Evolutionary conservation across 495 filamentous ascomycete species (phyloP).

Genomic region (Zalerion maritima): DNA sequence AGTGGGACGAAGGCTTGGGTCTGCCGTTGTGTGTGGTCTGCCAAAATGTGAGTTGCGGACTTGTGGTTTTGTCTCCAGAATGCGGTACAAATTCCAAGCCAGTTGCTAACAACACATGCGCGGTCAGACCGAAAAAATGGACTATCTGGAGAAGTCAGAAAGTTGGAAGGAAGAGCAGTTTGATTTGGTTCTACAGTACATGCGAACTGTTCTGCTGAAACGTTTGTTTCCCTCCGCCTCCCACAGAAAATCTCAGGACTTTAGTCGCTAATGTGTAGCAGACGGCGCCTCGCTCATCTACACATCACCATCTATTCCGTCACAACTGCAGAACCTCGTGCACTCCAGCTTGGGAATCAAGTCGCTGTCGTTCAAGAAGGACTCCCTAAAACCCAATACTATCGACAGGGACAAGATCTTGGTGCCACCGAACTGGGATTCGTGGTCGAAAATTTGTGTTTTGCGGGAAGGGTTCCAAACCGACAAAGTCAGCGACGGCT

Average conservation of each 20-base stretch:
- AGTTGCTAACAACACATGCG: constrained; percentile 1
- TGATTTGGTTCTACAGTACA: constrained; percentile 76
- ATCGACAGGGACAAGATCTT: constrained; percentile 92
- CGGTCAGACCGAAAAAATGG: constrained; percentile 71
- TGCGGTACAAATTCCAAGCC: background rate
- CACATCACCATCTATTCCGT: constrained; percentile 65
- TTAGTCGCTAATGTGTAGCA: constrained; percentile 19
- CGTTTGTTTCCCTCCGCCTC: constrained; percentile 36
- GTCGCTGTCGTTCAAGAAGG: constrained; percentile 69
- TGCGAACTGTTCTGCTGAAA: constrained; percentile 73
- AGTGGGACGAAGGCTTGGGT: constrained; percentile 87
- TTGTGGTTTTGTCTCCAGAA: background rate
- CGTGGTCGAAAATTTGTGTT: constrained; percentile 93
- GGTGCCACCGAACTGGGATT: constrained; percentile 94
- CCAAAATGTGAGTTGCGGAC: constrained; percentile 54
- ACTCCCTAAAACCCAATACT: constrained; percentile 81
- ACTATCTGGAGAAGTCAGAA: constrained; percentile 69
- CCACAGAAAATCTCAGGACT: background rate
- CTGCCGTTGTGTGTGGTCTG: constrained; percentile 85
- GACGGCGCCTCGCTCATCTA: constrained; percentile 87
- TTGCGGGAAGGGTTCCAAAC: constrained; percentile 89
- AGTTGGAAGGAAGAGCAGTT: constrained; percentile 91
- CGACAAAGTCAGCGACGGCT: constrained; percentile 68
- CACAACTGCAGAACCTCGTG: constrained; percentile 65
- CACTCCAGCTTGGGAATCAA: constrained; percentile 83